Evolutionary conservation across 345 rosid genomes (phyloP).

Genomic region (Eucalyptus cloeziana): DNA sequence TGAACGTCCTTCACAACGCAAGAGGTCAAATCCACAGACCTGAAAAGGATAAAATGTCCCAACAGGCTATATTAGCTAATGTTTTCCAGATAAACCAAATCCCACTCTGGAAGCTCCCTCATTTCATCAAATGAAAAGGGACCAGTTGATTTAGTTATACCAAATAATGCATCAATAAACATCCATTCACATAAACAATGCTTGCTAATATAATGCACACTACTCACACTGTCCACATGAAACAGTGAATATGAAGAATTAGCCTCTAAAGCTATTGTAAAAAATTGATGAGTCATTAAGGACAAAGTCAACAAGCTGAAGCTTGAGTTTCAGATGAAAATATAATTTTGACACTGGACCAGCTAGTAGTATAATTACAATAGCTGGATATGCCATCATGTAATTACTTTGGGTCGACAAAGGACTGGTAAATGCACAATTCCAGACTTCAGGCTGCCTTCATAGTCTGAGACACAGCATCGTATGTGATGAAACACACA

Average conservation of each 20-base stretch:
- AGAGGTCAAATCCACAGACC: conserved; percentile 99
- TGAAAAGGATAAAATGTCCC: conserved; percentile 7
- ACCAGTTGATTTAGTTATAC: background rate
- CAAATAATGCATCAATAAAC: background rate
- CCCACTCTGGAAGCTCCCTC: background rate
- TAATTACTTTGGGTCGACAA: background rate
- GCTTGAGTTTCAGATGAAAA: background rate
- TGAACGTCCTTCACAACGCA: conserved; percentile 94
- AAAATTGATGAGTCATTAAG: background rate
- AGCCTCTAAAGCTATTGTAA: background rate
- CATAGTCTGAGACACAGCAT: background rate
- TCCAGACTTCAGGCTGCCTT: background rate
- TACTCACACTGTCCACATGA: background rate
- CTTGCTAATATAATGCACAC: background rate
- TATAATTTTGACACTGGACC: background rate
- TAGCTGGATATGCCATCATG: background rate
- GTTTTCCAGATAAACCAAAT: background rate
- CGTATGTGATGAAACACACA: background rate
- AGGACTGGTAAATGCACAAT: background rate
- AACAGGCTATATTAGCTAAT: background rate
- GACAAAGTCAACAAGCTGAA: background rate
- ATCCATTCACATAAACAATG: background rate
- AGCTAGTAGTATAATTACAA: background rate
- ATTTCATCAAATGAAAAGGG: background rate
- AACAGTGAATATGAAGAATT: background rate